phyloP scores from a whole-genome alignment of 1,284 basidiomycete genomes.

The Salmacisia buchloeana region DNA sequence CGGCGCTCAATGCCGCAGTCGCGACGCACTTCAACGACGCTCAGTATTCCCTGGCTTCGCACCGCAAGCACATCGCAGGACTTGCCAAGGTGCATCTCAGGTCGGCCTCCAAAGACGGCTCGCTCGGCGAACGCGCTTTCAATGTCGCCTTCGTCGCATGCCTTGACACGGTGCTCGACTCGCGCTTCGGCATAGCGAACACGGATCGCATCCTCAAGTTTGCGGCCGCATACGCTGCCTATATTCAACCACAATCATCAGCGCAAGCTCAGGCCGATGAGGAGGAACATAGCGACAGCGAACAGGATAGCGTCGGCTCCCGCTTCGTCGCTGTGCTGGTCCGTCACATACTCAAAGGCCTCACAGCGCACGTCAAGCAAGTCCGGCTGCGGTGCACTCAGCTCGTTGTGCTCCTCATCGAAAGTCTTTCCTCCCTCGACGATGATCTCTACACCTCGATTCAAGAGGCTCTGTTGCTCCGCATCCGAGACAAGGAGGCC shows the following conservation, averaged over 20 bases:
- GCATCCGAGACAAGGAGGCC: constrained; percentile 78
- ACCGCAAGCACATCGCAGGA: constrained; percentile 82
- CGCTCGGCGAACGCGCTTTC: constrained; percentile 76
- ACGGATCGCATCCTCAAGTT: constrained; percentile 83
- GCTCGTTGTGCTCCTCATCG: constrained; percentile 56
- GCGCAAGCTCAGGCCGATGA: constrained; percentile 52
- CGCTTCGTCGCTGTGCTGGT: constrained; percentile 68
- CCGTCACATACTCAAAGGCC: constrained; percentile 73
- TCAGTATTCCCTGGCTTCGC: constrained; percentile 75
- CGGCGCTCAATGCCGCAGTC: constrained; percentile 9
- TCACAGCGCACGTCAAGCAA: constrained; percentile 81
- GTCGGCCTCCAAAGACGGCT: constrained; percentile 56
- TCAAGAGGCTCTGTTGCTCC: constrained; percentile 66
- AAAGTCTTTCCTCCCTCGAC: constrained; percentile 53
- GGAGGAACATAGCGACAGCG: constrained; percentile 58
- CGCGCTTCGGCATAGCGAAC: constrained; percentile 76
- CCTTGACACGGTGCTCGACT: constrained; percentile 64
- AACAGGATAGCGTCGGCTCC: constrained; percentile 66
- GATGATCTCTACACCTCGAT: constrained; percentile 74
- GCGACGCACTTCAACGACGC: constrained; percentile 65
- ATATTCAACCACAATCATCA: constrained; percentile 37
- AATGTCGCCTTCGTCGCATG: constrained; percentile 60
- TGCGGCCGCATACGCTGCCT: constrained; percentile 72
- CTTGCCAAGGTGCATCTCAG: constrained; percentile 73
- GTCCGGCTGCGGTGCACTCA: constrained; percentile 76